Percentiles rank a stretch among this genome's conserved stretches.
Evolutionary conservation across 2,329 filamentous ascomycete genomes (phyloP).

Genomic region (Ophiognomonia clavigignenti-juglandacearum): DNA sequence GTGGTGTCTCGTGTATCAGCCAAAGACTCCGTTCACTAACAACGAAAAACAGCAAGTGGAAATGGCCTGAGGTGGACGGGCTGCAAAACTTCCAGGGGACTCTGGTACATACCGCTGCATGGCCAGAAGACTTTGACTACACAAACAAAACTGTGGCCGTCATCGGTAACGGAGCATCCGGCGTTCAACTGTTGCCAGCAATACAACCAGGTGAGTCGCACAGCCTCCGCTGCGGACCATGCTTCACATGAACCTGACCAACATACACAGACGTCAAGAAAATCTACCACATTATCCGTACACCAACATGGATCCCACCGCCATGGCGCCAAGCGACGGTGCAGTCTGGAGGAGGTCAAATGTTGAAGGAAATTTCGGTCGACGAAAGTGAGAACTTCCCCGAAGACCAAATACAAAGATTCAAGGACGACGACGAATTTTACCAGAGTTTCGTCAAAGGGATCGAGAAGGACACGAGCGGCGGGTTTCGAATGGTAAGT

Average conservation of each 20-base stretch:
- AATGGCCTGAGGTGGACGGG: conserved; percentile 45
- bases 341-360: conserved; percentile 30
- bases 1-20: not conserved
- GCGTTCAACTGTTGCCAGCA: conserved; percentile 47
- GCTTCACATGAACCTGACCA: not conserved
- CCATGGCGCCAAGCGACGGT: conserved; percentile 29
- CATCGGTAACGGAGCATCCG: conserved; percentile 53
- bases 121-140: conserved; percentile 45
- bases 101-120: conserved; percentile 48
- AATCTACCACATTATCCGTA: conserved; percentile 34
- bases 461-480: conserved; percentile 40
- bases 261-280: conserved; percentile 26
- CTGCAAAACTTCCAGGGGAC: conserved; percentile 41
- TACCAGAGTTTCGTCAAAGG: conserved; percentile 42
- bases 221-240: not conserved
- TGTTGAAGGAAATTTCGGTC: conserved; percentile 35
- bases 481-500: conserved; percentile 36
- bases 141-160: conserved; percentile 47
- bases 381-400: conserved; percentile 39
- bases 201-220: conserved; percentile 36
- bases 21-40: conserved; percentile 3
- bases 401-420: conserved; percentile 38
- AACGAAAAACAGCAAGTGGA: conserved; percentile 38
- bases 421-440: conserved; percentile 39
- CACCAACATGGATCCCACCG: conserved; percentile 37